These are phyloP conservation scores for Dothideomycetidae sp. DNA, from an alignment of 2,329 filamentous ascomycete genomes.

Conservation along the genomic window DNA sequence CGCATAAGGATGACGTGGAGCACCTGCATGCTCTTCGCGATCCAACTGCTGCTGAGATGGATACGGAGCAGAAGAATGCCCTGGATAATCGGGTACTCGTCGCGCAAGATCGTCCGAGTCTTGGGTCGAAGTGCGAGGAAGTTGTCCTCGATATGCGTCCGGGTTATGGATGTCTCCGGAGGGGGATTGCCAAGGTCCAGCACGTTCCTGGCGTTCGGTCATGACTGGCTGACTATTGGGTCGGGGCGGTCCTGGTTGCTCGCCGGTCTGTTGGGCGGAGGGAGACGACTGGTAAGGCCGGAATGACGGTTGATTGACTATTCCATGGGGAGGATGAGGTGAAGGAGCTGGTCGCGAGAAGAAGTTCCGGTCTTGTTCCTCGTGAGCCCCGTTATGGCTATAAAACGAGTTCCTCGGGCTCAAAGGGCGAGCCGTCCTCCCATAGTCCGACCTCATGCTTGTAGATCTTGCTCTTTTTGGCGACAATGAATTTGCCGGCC, in stretches of 20 bases:
- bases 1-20: conserved; percentile 1
- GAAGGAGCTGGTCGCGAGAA: conserved; percentile 1
- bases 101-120: background rate
- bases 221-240: conserved; percentile 23
- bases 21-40: conserved; percentile 2
- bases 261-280: conserved; percentile 10
- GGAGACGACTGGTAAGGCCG: conserved; percentile 22
- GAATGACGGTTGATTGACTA: conserved; percentile 16
- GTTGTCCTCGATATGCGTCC: background rate
- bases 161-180: background rate
- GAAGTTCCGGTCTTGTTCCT: conserved; percentile 8
- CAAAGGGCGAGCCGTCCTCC: conserved; percentile 15
- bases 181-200: background rate
- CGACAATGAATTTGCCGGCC: conserved; percentile 35
- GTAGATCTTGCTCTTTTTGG: conserved; percentile 26
- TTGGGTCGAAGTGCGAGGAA: background rate
- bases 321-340: conserved; percentile 4
- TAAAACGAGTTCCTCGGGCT: conserved; percentile 14
- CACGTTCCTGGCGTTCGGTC: background rate
- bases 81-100: background rate
- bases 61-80: conserved; percentile 1
- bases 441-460: conserved; percentile 22
- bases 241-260: conserved; percentile 12
- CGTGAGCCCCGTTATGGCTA: background rate
- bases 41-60: background rate